These are phyloP conservation scores for Pulveroboletus sp. DNA, from an alignment of 1,284 basidiomycete genomes.

Conservation along the genomic window DNA sequence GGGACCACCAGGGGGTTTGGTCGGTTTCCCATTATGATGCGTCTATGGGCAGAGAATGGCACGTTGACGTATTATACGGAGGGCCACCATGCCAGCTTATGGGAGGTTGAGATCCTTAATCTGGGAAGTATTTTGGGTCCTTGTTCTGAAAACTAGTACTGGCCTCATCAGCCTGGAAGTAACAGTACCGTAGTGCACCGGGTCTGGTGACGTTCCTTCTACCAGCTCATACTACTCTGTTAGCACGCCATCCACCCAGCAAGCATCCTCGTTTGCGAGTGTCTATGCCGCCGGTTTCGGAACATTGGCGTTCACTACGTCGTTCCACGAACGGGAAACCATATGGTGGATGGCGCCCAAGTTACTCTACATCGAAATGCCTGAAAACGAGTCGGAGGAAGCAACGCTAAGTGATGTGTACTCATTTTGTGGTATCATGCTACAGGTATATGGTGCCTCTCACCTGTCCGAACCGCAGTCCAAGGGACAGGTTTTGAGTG, in stretches of 20 bases:
- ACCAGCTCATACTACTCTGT: no score
- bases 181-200: slow-evolving; percentile 11
- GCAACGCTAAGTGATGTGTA: slow-evolving; percentile 13
- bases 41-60: slow-evolving; percentile 6
- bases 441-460: slow-evolving; percentile 10
- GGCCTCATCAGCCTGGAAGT: neutral
- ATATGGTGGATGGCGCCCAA: slow-evolving; percentile 40
- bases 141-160: neutral
- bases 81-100: neutral
- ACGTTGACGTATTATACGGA: slow-evolving; percentile 2
- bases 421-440: slow-evolving; percentile 25
- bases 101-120: neutral
- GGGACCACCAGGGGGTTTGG: slow-evolving; percentile 11
- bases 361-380: slow-evolving; percentile 14
- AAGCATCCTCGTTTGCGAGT: neutral
- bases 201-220: no score
- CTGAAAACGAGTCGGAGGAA: neutral
- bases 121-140: neutral
- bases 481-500: neutral
- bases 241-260: neutral
- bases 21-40: slow-evolving; percentile 14
- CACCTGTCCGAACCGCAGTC: no score
- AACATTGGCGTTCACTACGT: slow-evolving; percentile 2
- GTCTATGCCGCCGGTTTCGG: slow-evolving; percentile 5
- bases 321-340: slow-evolving; percentile 29